These are phyloP conservation scores for Juglanconis sp. DNA, from an alignment of 2,329 filamentous ascomycete genomes.

Conservation along the genomic window DNA sequence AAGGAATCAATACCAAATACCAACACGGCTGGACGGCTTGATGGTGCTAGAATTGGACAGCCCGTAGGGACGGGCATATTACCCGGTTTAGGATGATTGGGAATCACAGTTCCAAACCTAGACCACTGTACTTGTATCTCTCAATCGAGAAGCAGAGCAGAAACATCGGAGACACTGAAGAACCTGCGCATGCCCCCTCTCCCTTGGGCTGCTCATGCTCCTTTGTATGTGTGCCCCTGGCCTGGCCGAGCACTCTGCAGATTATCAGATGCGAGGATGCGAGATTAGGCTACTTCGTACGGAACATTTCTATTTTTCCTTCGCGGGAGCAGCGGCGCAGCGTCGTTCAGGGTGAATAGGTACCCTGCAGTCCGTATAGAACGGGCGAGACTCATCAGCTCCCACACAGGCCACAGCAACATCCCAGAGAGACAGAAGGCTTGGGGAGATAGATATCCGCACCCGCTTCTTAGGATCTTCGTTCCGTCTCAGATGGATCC, in stretches of 20 bases:
- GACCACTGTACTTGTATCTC: neutral
- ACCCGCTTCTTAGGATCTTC: neutral
- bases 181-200: neutral
- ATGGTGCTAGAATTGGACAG: conserved; percentile 9
- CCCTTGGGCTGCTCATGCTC: neutral
- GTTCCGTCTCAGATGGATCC: neutral
- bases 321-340: too few species aligned
- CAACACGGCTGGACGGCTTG: conserved; percentile 6
- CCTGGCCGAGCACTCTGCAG: neutral
- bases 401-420: neutral
- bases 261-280: neutral
- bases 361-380: too few species aligned
- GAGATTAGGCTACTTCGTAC: neutral
- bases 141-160: neutral
- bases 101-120: neutral
- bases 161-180: neutral
- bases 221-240: neutral
- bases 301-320: neutral
- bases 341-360: too few species aligned
- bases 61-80: neutral
- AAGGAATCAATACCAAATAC: conserved; percentile 17
- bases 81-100: neutral
- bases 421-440: neutral
- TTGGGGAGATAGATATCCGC: neutral
- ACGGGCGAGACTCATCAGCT: too few species aligned